Conservation (phyloP, 805 yeast genomes). For the Saccharomycopsis babjevae region DNA sequence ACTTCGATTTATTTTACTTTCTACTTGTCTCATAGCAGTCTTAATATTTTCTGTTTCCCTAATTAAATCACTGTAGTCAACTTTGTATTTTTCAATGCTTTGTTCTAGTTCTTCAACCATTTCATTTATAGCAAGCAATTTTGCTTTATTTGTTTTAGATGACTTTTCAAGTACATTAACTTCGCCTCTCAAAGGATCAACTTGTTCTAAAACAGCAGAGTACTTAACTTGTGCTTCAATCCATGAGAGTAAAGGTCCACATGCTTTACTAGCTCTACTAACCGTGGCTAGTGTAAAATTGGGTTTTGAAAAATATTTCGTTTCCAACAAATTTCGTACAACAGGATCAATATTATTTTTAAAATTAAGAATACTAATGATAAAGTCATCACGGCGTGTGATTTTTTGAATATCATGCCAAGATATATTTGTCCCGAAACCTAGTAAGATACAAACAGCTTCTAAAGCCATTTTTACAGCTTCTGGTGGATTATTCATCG, state of each 20-base stretch:
- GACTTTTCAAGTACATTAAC: constrained; percentile 49
- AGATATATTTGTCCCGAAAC: constrained; percentile 42
- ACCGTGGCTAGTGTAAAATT: constrained; percentile 66
- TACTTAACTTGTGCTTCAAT: constrained; percentile 81
- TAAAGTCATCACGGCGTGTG: constrained; percentile 82
- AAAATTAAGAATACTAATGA: constrained; percentile 67
- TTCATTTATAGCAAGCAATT: constrained; percentile 64
- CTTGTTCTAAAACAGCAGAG: constrained; percentile 53
- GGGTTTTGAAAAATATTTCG: constrained; percentile 47
- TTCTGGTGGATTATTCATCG: constrained; percentile 86
- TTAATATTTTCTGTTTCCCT: constrained; percentile 72
- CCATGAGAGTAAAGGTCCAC: constrained; percentile 89
- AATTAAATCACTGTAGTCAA: constrained; percentile 60
- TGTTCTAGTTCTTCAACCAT: constrained; percentile 69
- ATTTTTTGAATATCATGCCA: constrained; percentile 82
- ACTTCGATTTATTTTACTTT: constrained; percentile 52
- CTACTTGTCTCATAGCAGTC: constrained; percentile 54
- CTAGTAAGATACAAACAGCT: constrained; percentile 76
- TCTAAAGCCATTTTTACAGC: constrained; percentile 79
- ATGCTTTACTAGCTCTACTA: constrained; percentile 85
- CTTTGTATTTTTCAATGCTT: constrained; percentile 59
- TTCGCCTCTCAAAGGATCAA: constrained; percentile 67
- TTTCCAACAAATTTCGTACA: constrained; percentile 47
- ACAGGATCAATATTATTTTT: constrained; percentile 51
- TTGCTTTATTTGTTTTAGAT: constrained; percentile 52